Conservation (phyloP, 164 flowering plant genomes). For the Hamamelis virginiana region DNA sequence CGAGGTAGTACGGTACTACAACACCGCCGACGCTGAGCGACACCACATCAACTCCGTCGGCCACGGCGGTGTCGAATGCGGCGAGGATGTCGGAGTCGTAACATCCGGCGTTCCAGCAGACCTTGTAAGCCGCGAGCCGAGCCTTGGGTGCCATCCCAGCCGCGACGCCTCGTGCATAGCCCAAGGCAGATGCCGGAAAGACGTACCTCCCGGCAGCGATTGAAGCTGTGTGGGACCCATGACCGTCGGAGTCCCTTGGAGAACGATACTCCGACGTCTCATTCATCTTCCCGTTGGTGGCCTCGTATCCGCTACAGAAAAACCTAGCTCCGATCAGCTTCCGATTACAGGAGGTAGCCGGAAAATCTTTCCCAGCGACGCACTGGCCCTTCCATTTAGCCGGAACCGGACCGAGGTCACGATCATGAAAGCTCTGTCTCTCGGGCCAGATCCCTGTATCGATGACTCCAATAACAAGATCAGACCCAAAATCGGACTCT, state of each 20-base stretch:
- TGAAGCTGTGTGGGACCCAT: slow-evolving; percentile 96
- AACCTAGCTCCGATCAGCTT: slow-evolving; percentile 84
- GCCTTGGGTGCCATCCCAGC: slow-evolving; percentile 99
- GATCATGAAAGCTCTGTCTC: slow-evolving; percentile 62
- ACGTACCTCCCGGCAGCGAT: slow-evolving; percentile 95
- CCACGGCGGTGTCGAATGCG: slow-evolving; percentile 81
- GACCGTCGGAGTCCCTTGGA: slow-evolving; percentile 88
- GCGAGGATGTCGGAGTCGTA: slow-evolving; percentile 91
- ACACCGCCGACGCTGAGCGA: slow-evolving; percentile 90
- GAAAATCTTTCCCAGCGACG: slow-evolving; percentile 37
- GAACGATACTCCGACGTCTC: slow-evolving; percentile 71
- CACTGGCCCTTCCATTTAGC: slow-evolving; percentile 81
- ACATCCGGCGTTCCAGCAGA: slow-evolving; percentile 87
- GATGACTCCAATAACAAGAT: slow-evolving; percentile 83
- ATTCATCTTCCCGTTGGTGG: slow-evolving; percentile 81
- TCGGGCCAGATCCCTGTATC: slow-evolving; percentile 99
- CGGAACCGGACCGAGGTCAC: slow-evolving; percentile 62
- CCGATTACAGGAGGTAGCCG: slow-evolving; percentile 52
- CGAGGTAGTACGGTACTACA: slow-evolving; percentile 81
- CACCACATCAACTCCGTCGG: slow-evolving; percentile 85
- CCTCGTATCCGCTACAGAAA: slow-evolving; percentile 75
- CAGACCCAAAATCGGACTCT: slow-evolving; percentile 95
- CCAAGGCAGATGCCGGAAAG: slow-evolving; percentile 72
- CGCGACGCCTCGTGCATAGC: slow-evolving; percentile 87
- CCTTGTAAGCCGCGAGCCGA: slow-evolving; percentile 84